A percentile compares a stretch with the other conserved stretches of the same genome.
Evolutionary conservation across 1,284 basidiomycete genomes (phyloP).

Genomic region (Naganishia liquefaciens): DNA sequence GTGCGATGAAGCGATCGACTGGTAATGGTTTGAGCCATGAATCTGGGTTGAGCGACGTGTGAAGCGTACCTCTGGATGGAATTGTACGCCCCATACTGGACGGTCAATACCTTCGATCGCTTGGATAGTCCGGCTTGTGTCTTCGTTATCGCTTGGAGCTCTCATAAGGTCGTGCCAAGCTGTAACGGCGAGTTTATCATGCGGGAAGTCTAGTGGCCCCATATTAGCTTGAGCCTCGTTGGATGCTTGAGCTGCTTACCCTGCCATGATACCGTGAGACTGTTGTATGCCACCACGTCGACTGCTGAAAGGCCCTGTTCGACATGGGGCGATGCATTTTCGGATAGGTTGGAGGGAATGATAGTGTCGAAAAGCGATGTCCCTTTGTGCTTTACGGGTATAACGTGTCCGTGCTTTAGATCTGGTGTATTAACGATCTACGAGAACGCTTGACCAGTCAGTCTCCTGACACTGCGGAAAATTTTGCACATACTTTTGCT

Average conservation of each 20-base stretch:
- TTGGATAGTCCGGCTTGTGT: slow-evolving; percentile 31
- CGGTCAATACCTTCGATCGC: slow-evolving; percentile 59
- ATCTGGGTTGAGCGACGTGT: neutral
- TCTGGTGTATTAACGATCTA: slow-evolving; percentile 52
- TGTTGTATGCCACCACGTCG: slow-evolving; percentile 78
- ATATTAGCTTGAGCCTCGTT: neutral
- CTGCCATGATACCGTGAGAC: slow-evolving; percentile 52
- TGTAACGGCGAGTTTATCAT: slow-evolving; percentile 53
- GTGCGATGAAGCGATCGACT: slow-evolving; percentile 56
- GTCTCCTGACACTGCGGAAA: no score
- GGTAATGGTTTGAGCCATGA: neutral
- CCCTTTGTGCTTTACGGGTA: slow-evolving; percentile 62
- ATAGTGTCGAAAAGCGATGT: slow-evolving; percentile 64
- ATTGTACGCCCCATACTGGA: slow-evolving; percentile 87
- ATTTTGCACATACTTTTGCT: slow-evolving; percentile 58
- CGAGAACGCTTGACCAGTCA: neutral
- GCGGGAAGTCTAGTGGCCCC: slow-evolving; percentile 50
- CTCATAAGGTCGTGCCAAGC: slow-evolving; percentile 48
- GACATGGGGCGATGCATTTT: no score
- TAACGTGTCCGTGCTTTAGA: slow-evolving; percentile 73
- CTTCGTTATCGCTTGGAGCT: slow-evolving; percentile 10
- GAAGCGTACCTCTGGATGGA: slow-evolving; percentile 75
- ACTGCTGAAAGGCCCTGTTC: slow-evolving; percentile 41
- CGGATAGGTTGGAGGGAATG: no score
- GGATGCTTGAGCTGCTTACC: neutral